A percentile compares a stretch with the other conserved stretches of the same genome.
Conservation (phyloP, 2,329 filamentous ascomycete species). For the Fusarium sp. region DNA sequence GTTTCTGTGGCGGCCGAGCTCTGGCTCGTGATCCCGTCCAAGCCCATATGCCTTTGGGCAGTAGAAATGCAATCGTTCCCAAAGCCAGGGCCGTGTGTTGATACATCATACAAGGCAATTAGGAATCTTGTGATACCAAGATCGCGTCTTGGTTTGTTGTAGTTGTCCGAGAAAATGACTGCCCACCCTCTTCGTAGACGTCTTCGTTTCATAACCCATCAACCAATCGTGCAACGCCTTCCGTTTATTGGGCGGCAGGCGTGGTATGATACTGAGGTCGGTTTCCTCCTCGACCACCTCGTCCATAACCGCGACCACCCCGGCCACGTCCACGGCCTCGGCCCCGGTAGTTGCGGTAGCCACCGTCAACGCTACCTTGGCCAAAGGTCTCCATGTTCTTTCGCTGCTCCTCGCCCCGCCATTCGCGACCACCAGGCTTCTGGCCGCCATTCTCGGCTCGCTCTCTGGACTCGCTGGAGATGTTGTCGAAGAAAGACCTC, state of each 20-base stretch:
- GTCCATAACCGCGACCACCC: constrained; percentile 54
- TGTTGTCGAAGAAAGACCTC: constrained; percentile 97
- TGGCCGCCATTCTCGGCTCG: constrained; percentile 78
- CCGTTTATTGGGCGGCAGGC: constrained; percentile 45
- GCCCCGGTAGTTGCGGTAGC: constrained; percentile 81
- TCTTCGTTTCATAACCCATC: constrained; percentile 10
- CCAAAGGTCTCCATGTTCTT: constrained; percentile 99
- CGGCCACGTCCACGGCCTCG: constrained; percentile 79
- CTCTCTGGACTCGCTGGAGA: constrained; percentile 93
- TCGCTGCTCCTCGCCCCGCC: constrained; percentile 91
- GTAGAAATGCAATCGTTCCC: constrained; percentile 37
- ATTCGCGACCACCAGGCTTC: constrained; percentile 83
- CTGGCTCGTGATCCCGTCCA: constrained; percentile 27
- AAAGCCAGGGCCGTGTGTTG: constrained; percentile 44
- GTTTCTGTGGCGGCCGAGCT: constrained; percentile 29
- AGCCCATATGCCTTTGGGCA: constrained; percentile 24
- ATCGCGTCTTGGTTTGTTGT: constrained; percentile 14
- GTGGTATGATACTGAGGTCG: constrained; percentile 48
- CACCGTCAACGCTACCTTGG: constrained; percentile 91
- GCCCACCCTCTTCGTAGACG: constrained; percentile 6
- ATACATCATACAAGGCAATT: constrained; percentile 46
- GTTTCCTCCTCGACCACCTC: constrained; percentile 56
- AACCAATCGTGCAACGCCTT: background rate
- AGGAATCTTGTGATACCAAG: constrained; percentile 24
- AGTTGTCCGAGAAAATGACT: constrained; percentile 3